phyloP scores from a whole-genome alignment of 2,329 filamentous ascomycete genomes.

The Cladobotryum mycophilum region DNA sequence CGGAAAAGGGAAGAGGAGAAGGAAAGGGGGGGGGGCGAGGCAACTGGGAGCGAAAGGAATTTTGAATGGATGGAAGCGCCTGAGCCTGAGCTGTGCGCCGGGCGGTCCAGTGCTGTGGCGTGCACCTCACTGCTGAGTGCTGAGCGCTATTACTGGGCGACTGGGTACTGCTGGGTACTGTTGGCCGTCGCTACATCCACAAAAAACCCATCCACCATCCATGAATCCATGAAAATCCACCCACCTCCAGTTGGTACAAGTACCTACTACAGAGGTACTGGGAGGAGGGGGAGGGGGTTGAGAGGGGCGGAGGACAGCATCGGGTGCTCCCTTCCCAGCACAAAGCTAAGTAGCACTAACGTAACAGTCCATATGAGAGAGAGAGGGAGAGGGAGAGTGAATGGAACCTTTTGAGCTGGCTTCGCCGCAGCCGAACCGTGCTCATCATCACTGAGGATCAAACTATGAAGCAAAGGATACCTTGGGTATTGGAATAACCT shows the following conservation, averaged over 20 bases:
- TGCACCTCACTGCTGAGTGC: constrained; percentile 8
- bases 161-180: neutral
- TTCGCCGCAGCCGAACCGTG: too few species aligned
- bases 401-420: too few species aligned
- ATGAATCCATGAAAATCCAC: too few species aligned
- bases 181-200: too few species aligned
- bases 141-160: constrained; percentile 3
- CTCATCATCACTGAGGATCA: too few species aligned
- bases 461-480: too few species aligned
- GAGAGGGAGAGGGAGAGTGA: too few species aligned
- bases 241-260: neutral
- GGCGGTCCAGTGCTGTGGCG: constrained; percentile 8
- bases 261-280: neutral
- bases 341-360: too few species aligned
- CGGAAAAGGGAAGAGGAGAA: constrained; percentile 3
- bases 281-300: constrained; percentile 1
- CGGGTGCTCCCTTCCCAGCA: constrained; percentile 6
- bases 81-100: constrained; percentile 10
- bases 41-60: constrained; percentile 6
- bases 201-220: too few species aligned
- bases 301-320: neutral
- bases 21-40: constrained; percentile 8
- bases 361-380: too few species aligned
- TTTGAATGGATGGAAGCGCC: constrained; percentile 3
- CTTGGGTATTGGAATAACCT: too few species aligned